phyloP scores from a whole-genome alignment of 78 protist genomes.

The Dictyostelium capitatum region DNA sequence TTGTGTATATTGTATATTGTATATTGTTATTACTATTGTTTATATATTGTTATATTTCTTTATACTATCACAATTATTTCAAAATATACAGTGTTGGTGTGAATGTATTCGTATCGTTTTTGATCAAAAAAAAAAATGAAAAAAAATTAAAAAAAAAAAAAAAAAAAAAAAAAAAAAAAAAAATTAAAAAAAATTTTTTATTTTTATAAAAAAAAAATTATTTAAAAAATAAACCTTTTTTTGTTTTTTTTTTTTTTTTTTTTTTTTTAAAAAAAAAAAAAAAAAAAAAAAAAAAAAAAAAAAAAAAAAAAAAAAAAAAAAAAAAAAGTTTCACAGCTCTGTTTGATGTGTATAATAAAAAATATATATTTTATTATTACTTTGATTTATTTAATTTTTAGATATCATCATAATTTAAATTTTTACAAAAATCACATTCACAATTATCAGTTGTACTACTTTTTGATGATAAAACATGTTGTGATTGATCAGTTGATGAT shows the following conservation, averaged over 20 bases:
- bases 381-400: neutral
- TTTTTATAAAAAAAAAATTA: neutral
- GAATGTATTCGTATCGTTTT: neutral
- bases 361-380: no score
- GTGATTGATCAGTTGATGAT: neutral
- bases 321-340: no score
- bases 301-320: no score
- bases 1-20: neutral
- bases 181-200: neutral
- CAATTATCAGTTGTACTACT: constrained; percentile 10
- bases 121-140: neutral
- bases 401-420: neutral
- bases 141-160: neutral
- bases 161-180: neutral
- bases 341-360: no score
- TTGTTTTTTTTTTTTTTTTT: neutral
- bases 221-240: no score
- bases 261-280: no score
- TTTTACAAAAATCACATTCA: constrained; percentile 66
- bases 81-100: no score
- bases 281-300: no score
- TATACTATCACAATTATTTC: no score
- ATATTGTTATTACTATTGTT: neutral
- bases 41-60: neutral
- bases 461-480: neutral